Conservation (phyloP, 1,139 yeast species). For the Yamadazyma triangularis region DNA sequence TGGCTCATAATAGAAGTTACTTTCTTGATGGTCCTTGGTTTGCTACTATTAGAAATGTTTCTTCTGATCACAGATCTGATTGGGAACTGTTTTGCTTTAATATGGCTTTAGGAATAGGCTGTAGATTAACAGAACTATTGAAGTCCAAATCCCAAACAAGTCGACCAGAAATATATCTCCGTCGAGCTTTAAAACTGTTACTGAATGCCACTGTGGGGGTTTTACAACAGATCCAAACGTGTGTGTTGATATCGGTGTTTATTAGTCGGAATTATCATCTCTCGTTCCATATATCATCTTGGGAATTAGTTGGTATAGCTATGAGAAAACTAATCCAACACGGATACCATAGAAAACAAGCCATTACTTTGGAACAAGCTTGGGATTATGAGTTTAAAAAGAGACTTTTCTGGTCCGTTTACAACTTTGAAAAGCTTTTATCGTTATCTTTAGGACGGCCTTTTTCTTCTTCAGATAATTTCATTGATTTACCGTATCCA, state of each 20-base stretch:
- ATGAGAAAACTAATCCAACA: constrained; percentile 12
- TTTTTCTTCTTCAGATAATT: constrained; percentile 10
- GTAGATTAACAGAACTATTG: constrained; percentile 11
- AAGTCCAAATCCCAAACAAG: constrained; percentile 8
- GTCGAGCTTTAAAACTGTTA: constrained; percentile 10
- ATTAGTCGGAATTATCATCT: constrained; percentile 12
- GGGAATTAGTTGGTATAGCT: constrained; percentile 13
- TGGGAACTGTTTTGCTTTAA: constrained; percentile 11
- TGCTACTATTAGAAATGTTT: constrained; percentile 1
- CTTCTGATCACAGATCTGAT: constrained; percentile 1
- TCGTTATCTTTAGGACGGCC: constrained; percentile 13
- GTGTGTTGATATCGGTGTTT: constrained; percentile 11
- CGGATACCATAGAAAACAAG: constrained; percentile 10
- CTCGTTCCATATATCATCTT: constrained; percentile 12
- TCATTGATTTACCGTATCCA: constrained; percentile 13
- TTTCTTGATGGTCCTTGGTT: constrained; percentile 12
- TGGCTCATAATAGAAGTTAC: constrained; percentile 13
- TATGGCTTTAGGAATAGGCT: constrained; percentile 13
- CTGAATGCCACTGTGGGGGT: constrained; percentile 7
- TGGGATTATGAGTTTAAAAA: constrained; percentile 12
- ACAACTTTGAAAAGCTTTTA: constrained; percentile 11
- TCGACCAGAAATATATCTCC: constrained; percentile 10
- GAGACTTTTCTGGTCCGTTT: constrained; percentile 13
- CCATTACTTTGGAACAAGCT: constrained; percentile 5
- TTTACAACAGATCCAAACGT: constrained; percentile 10